Evolutionary conservation across 805 yeast species (phyloP).

Genomic region (Ogataea allantospora): DNA sequence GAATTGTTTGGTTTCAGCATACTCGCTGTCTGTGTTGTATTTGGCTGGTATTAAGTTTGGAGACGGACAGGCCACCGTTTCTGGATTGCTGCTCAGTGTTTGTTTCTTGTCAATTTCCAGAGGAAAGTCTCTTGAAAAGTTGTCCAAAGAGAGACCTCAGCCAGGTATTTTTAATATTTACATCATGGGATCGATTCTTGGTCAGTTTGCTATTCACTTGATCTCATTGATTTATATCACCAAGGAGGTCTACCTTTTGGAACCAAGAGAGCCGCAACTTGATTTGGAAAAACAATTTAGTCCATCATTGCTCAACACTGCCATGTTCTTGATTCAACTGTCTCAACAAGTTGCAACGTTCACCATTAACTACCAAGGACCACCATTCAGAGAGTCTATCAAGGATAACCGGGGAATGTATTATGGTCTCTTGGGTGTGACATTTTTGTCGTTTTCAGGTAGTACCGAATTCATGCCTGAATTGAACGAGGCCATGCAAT

Average conservation of each 20-base stretch:
- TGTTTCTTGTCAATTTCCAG: conserved; percentile 95
- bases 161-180: conserved; percentile 93
- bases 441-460: conserved; percentile 83
- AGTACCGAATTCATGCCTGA: conserved; percentile 95
- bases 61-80: conserved; percentile 95
- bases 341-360: conserved; percentile 97
- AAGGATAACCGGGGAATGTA: conserved; percentile 94
- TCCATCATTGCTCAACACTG: conserved; percentile 93
- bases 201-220: conserved; percentile 94
- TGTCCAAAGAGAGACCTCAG: conserved; percentile 94
- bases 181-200: conserved; percentile 96
- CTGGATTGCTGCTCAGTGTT: conserved; percentile 88
- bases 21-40: conserved; percentile 88
- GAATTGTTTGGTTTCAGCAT: conserved; percentile 95
- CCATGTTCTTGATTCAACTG: conserved; percentile 89
- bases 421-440: conserved; percentile 89
- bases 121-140: conserved; percentile 84
- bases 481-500: conserved; percentile 84
- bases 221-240: conserved; percentile 79
- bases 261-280: conserved; percentile 88
- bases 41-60: conserved; percentile 98
- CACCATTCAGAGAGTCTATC: conserved; percentile 91
- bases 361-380: conserved; percentile 96
- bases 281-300: conserved; percentile 85
- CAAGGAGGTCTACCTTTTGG: conserved; percentile 75